Evolutionary conservation across 768 basidiomycete species (phyloP), one percentile per base, ranked within the genome.

Genomic region (Gelatoporia subvermispora): DNA sequence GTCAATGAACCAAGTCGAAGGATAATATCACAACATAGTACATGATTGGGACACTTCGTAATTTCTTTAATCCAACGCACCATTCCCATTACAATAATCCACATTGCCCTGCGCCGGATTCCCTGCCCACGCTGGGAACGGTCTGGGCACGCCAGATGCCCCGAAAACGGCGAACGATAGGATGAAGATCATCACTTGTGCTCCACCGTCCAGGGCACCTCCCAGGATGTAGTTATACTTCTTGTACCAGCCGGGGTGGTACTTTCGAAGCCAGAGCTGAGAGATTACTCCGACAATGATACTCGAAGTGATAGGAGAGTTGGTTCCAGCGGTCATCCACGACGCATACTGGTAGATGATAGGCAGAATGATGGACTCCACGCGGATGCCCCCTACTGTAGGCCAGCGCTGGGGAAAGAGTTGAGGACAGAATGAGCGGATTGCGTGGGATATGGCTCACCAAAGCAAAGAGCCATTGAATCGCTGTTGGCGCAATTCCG

Each of bases 101-200:
- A 77, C 72, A 50, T 81, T 80, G 11, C 78, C 78, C 17, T 57
- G 52, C 1, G 55, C 66, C 4, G 79, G 78, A 60, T 79, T 81
- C 22, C 79, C 79, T 1, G 72, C 73, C 79, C 78, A 81, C 46
- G 56, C 43, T 8, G 81, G 80, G 72, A 82, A 82, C 3, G 74
- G 75, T 45, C 68, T 66, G 41, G 66, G 57, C 10, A 59, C 58
- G 9, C 80, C 81, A 0, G 75, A 74, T 13, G 78, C 81, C 16
- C 83, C 82, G 54, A 79, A 81, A 20, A 83, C 79, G 2, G 81
- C 79, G 60, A 84, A 84, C 0, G 81, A 79, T 4, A 81, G 67
- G 35, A 84, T 68, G 58, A 82, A 81, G 24, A 79, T 72, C 77
- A 82, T 81, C 42, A 81, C 72, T 59, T 84, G 82, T 15, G 79